Conservation (phyloP, 176 grass and related monocot genomes). For the Alopecurus myosuroides region DNA sequence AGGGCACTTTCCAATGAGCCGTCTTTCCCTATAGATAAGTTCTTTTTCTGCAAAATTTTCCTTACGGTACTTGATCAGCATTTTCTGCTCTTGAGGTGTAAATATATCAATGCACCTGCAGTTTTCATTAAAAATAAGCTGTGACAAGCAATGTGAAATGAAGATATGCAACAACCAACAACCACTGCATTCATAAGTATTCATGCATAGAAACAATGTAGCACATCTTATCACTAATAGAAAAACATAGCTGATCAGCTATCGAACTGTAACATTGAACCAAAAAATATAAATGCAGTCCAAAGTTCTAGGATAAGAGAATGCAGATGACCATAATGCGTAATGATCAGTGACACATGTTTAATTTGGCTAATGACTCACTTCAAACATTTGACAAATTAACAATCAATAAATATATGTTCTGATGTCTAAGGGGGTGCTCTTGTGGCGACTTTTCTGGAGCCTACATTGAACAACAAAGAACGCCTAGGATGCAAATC, state of each 20-base stretch:
- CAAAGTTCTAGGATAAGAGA: background rate
- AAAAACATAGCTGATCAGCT: background rate
- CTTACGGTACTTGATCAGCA: slow-evolving; percentile 71
- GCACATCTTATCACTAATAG: slow-evolving; percentile 8
- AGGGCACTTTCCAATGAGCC: slow-evolving; percentile 83
- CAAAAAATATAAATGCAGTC: background rate
- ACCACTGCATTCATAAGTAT: background rate
- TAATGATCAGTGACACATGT: background rate
- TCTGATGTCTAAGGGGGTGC: background rate
- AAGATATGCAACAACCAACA: background rate
- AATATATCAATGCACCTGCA: slow-evolving; percentile 93
- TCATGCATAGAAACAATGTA: background rate
- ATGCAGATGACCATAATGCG: background rate
- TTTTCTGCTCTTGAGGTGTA: slow-evolving; percentile 65
- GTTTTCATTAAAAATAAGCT: background rate
- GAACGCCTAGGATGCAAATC: background rate
- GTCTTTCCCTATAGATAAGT: slow-evolving; percentile 68
- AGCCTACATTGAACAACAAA: background rate
- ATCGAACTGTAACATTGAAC: background rate
- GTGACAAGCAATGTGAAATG: background rate
- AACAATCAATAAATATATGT: background rate
- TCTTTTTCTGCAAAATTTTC: slow-evolving; percentile 74
- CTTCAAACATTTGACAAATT: background rate
- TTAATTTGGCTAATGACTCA: background rate
- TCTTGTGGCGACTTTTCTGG: background rate